Percentiles rank a stretch among this genome's conserved stretches.
These are phyloP conservation scores for Ambrosiella cleistominuta DNA, from an alignment of 2,329 filamentous ascomycete species.

Conservation along the genomic window DNA sequence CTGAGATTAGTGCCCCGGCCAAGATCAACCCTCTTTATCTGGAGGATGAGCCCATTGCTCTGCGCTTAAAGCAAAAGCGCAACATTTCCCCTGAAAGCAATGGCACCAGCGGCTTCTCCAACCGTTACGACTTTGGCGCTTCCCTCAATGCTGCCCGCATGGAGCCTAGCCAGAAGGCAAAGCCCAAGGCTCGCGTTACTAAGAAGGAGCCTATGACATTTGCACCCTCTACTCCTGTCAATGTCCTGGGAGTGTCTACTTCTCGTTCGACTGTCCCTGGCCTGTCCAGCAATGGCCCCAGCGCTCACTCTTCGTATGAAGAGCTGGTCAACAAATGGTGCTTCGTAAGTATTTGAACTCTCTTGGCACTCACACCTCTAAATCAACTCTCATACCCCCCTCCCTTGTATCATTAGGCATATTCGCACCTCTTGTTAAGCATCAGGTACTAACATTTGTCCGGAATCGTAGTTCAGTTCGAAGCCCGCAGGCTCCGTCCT, in stretches of 20 bases:
- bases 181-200: slow-evolving; percentile 24
- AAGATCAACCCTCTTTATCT: slow-evolving; percentile 18
- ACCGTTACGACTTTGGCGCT: slow-evolving; percentile 91
- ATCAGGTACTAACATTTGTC: slow-evolving; percentile 14
- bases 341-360: slow-evolving; percentile 61
- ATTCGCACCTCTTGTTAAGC: background rate
- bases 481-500: slow-evolving; percentile 7
- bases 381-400: background rate
- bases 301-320: slow-evolving; percentile 64
- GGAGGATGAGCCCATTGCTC: slow-evolving; percentile 38
- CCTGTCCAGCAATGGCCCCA: slow-evolving; percentile 30
- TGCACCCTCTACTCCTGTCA: slow-evolving; percentile 4
- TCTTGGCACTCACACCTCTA: background rate
- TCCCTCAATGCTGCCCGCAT: slow-evolving; percentile 72
- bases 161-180: slow-evolving; percentile 18
- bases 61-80: slow-evolving; percentile 58
- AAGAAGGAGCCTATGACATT: slow-evolving; percentile 28
- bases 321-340: slow-evolving; percentile 98
- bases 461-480: slow-evolving; percentile 13
- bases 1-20: background rate
- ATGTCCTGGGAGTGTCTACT: slow-evolving; percentile 8
- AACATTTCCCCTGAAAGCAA: slow-evolving; percentile 17
- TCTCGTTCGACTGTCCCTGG: slow-evolving; percentile 17
- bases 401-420: background rate
- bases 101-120: slow-evolving; percentile 41